Conservation (phyloP, 345 rosid genomes). For the Aurinia saxatilis region DNA sequence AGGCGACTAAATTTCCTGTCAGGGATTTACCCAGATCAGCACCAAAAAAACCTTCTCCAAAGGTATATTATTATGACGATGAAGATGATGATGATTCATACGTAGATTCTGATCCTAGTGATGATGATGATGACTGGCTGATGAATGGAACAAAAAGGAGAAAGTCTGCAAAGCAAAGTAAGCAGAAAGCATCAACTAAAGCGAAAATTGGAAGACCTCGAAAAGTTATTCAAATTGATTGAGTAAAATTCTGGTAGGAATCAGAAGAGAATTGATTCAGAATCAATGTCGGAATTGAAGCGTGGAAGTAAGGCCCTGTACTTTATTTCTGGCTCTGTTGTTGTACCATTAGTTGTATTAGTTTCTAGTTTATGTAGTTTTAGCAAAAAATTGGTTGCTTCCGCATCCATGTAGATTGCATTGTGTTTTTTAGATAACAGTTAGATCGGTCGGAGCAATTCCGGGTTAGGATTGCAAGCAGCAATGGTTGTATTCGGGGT, state of each 20-base stretch:
- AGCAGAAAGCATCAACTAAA: slow-evolving; percentile 36
- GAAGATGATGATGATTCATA: slow-evolving; percentile 31
- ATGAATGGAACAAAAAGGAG: slow-evolving; percentile 32
- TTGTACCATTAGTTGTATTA: slow-evolving; percentile 17
- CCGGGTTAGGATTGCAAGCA: not conserved
- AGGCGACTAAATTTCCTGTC: slow-evolving; percentile 12
- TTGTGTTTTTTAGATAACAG: not conserved
- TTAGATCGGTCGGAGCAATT: not conserved
- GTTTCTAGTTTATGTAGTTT: slow-evolving; percentile 14
- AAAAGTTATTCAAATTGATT: slow-evolving; percentile 27
- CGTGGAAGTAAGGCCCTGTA: slow-evolving; percentile 30
- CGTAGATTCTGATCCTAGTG: slow-evolving; percentile 50
- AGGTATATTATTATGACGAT: slow-evolving; percentile 34
- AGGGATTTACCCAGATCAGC: slow-evolving; percentile 27
- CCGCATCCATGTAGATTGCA: not conserved
- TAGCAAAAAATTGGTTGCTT: not conserved
- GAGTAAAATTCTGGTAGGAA: not conserved
- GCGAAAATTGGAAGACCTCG: slow-evolving; percentile 32
- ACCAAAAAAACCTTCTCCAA: slow-evolving; percentile 36
- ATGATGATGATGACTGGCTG: slow-evolving; percentile 31
- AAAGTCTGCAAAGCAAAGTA: slow-evolving; percentile 37
- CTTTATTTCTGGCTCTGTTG: slow-evolving; percentile 13
- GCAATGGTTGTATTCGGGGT: no score
- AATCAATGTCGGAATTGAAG: not conserved
- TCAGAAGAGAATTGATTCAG: not conserved